phyloP scores from a whole-genome alignment of 495 filamentous ascomycete genomes.

The Entonaema liquescens region DNA sequence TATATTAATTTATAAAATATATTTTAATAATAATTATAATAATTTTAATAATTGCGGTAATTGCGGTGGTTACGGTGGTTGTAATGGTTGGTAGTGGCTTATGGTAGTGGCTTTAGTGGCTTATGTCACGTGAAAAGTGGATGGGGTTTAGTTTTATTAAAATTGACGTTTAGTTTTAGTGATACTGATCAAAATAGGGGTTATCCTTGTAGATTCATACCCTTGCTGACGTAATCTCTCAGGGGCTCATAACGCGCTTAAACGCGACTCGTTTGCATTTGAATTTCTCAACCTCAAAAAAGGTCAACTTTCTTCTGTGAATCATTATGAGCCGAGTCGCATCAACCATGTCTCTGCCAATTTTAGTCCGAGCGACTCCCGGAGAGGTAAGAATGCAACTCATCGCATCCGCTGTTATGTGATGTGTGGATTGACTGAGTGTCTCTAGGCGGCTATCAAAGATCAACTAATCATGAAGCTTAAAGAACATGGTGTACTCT shows the following conservation, averaged over 20 bases:
- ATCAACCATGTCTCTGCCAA: neutral
- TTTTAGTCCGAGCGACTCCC: neutral
- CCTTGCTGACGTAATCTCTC: neutral
- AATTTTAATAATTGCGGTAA: too few relatives aligned
- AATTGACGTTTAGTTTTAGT: too few relatives aligned
- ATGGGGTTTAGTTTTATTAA: too few relatives aligned
- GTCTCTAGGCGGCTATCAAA: neutral
- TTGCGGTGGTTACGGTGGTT: too few relatives aligned
- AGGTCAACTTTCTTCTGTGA: too few relatives aligned
- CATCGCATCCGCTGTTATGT: neutral
- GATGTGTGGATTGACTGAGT: neutral
- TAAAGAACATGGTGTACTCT: neutral
- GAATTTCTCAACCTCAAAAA: too few relatives aligned
- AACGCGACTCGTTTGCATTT: neutral
- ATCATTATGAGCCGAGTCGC: neutral
- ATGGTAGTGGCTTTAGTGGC: too few relatives aligned
- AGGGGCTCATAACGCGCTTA: neutral
- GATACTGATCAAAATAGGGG: neutral
- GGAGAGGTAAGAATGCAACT: neutral
- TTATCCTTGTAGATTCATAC: neutral
- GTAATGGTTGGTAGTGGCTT: too few relatives aligned
- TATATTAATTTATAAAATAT: too few relatives aligned
- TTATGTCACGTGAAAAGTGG: too few relatives aligned
- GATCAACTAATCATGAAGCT: neutral
- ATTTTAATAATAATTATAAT: too few relatives aligned